Conservation (phyloP, 1,284 basidiomycete genomes). For the Phlebopus sp. region DNA sequence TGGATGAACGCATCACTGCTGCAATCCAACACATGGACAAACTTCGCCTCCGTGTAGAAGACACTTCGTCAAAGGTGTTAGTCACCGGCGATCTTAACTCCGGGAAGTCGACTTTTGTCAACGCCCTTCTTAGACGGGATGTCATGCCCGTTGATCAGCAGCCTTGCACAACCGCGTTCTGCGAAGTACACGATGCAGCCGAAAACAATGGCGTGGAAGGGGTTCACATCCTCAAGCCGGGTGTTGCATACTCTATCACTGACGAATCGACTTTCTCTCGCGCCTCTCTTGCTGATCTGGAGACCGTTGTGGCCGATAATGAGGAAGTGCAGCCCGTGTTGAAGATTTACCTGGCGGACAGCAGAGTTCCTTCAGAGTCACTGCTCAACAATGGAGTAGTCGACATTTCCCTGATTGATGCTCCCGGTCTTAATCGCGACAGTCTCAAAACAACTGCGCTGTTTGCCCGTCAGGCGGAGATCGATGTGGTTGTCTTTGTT, state of each 20-base stretch:
- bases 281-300: conserved; percentile 68
- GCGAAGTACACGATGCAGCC: conserved; percentile 92
- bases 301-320: conserved; percentile 80
- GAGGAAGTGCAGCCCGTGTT: conserved; percentile 71
- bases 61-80: conserved; percentile 93
- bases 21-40: conserved; percentile 82
- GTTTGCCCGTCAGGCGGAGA: conserved; percentile 96
- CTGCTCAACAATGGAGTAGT: conserved; percentile 95
- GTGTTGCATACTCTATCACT: conserved; percentile 64
- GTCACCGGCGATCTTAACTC: conserved; percentile 99
- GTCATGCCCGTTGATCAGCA: conserved; percentile 99
- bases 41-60: conserved; percentile 83
- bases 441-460: conserved; percentile 94
- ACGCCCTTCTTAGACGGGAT: conserved; percentile 84
- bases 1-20: conserved; percentile 83
- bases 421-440: conserved; percentile 96
- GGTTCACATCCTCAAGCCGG: conserved; percentile 75
- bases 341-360: conserved; percentile 83
- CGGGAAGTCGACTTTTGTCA: conserved; percentile 98
- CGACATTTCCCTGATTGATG: conserved; percentile 98
- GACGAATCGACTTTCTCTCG: conserved; percentile 80
- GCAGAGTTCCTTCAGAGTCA: conserved; percentile 71
- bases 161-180: conserved; percentile 96
- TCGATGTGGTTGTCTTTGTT: conserved; percentile 98
- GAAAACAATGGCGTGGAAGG: conserved; percentile 82